Evolutionary conservation across 169 alveolate species (phyloP).

Genomic region (Babesia caballi): DNA sequence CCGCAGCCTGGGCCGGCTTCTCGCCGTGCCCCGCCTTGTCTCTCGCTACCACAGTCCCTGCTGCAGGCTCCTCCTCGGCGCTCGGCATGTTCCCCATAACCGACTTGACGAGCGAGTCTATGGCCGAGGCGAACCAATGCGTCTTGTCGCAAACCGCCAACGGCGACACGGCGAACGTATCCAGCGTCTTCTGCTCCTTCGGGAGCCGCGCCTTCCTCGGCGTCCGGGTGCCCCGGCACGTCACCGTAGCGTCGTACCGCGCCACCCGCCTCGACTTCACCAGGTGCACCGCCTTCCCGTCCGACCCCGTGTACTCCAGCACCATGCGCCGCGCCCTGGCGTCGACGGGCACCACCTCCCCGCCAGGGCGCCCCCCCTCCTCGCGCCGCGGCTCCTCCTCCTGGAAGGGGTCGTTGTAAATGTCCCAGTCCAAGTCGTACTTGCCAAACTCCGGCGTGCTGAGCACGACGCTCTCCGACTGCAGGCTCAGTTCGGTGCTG

Average conservation of each 20-base stretch:
- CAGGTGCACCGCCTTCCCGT: slow-evolving; percentile 23
- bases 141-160: slow-evolving; percentile 11
- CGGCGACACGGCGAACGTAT: slow-evolving; percentile 1
- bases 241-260: slow-evolving; percentile 3
- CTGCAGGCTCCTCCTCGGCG: neutral
- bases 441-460: slow-evolving; percentile 24
- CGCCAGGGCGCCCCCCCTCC: neutral
- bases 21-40: neutral
- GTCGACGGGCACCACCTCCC: neutral
- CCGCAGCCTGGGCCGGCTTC: neutral
- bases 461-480: slow-evolving; percentile 17
- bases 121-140: slow-evolving; percentile 3
- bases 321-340: slow-evolving; percentile 8
- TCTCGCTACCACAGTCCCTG: too few relatives aligned
- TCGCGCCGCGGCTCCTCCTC: neutral
- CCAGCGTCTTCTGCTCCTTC: neutral
- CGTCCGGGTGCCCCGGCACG: neutral
- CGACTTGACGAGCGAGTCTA: slow-evolving; percentile 19
- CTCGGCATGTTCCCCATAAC: slow-evolving; percentile 12
- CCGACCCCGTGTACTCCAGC: slow-evolving; percentile 7
- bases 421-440: slow-evolving; percentile 64
- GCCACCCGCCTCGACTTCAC: slow-evolving; percentile 16
- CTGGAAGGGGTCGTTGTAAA: slow-evolving; percentile 54
- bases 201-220: neutral
- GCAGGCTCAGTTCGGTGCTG: slow-evolving; percentile 39